Percentiles rank a stretch among this genome's conserved stretches.
phyloP scores from a whole-genome alignment of 495 filamentous ascomycete genomes.

The Penicillium diatomitis region DNA sequence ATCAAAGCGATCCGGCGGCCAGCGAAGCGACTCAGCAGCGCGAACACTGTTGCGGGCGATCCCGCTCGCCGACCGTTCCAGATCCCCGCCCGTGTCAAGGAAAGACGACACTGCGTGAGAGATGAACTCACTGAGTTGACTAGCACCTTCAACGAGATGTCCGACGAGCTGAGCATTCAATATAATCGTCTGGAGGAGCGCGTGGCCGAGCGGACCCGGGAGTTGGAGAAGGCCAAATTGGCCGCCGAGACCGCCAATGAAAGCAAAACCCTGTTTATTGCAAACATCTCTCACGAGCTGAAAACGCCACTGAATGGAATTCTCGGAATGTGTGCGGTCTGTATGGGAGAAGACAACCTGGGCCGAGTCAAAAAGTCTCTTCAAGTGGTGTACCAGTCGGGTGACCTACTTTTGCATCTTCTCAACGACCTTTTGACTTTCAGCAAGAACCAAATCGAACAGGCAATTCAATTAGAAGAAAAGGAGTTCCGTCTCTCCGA shows the following conservation, averaged over 20 bases:
- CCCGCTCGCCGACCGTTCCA: constrained; percentile 43
- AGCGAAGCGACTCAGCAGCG: constrained; percentile 7
- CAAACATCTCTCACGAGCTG: constrained; percentile 90
- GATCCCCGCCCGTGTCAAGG: constrained; percentile 73
- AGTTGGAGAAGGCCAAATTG: constrained; percentile 81
- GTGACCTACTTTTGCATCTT: constrained; percentile 76
- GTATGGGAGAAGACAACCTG: constrained; percentile 80
- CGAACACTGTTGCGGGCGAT: background rate
- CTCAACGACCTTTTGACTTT: constrained; percentile 89
- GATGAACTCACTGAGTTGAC: constrained; percentile 88
- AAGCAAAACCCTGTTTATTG: constrained; percentile 91
- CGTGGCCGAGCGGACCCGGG: constrained; percentile 69
- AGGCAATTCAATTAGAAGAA: constrained; percentile 69
- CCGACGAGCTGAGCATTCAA: constrained; percentile 78
- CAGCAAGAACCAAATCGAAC: constrained; percentile 86
- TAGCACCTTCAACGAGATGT: constrained; percentile 86
- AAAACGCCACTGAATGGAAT: constrained; percentile 92
- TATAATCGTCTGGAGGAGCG: constrained; percentile 77
- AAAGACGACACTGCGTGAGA: constrained; percentile 63
- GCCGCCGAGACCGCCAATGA: constrained; percentile 88
- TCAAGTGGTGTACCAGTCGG: constrained; percentile 81
- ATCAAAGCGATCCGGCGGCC: constrained; percentile 7
- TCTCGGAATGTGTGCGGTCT: constrained; percentile 84
- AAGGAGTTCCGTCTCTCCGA: constrained; percentile 77
- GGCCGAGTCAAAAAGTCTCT: constrained; percentile 68